These are phyloP conservation scores for Fusarium sp. DNA, from an alignment of 2,329 filamentous ascomycete genomes.

Conservation along the genomic window DNA sequence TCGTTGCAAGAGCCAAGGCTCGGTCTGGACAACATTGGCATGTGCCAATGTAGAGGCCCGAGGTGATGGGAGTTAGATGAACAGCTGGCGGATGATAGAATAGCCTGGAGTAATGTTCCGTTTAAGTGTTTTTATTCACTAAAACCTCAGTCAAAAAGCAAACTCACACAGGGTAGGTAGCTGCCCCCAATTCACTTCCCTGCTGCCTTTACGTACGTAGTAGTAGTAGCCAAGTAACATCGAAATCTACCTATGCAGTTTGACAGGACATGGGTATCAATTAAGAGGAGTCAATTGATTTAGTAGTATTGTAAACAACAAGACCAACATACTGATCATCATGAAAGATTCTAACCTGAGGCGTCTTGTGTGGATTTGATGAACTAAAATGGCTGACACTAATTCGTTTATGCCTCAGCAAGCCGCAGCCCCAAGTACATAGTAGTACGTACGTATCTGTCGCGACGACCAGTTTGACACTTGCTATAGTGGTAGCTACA, in stretches of 20 bases:
- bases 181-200: conserved; percentile 4
- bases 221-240: conserved; percentile 5
- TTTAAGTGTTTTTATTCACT: not conserved
- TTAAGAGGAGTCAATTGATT: conserved; percentile 15
- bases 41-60: conserved; percentile 31
- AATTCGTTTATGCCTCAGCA: conserved; percentile 35
- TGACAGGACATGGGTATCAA: conserved; percentile 16
- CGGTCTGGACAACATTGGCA: conserved; percentile 10
- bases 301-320: not conserved
- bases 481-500: conserved; percentile 11
- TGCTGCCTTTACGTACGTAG: conserved; percentile 7
- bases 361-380: conserved; percentile 28
- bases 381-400: conserved; percentile 36
- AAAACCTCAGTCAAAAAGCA: too few species aligned
- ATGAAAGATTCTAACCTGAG: conserved; percentile 24
- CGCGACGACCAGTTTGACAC: conserved; percentile 10
- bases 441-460: not conserved
- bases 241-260: conserved; percentile 14
- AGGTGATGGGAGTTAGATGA: conserved; percentile 15
- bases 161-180: conserved; percentile 31
- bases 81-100: conserved; percentile 22
- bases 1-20: conserved; percentile 12
- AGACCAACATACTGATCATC: conserved; percentile 28
- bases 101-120: not conserved
- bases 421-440: conserved; percentile 12